phyloP scores from a whole-genome alignment of 257 asterid species.

The Solanum infundibuliforme region DNA sequence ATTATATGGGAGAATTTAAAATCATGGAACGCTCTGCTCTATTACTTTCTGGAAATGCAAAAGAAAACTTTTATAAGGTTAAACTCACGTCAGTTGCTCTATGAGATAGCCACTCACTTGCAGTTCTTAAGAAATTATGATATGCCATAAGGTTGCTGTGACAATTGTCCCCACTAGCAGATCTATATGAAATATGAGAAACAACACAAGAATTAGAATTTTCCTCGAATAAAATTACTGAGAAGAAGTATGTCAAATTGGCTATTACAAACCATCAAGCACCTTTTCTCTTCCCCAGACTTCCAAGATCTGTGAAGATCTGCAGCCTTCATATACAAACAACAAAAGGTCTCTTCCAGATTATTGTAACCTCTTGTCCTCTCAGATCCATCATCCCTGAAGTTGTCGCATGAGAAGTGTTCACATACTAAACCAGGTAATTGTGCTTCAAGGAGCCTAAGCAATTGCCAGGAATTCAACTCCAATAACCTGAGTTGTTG shows the following conservation, averaged over 20 bases:
- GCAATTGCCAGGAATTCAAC: slow-evolving; percentile 80
- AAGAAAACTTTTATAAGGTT: neutral
- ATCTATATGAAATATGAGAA: slow-evolving; percentile 19
- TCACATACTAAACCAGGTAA: slow-evolving; percentile 36
- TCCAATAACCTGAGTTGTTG: slow-evolving; percentile 59
- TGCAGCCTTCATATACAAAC: slow-evolving; percentile 52
- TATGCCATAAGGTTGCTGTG: slow-evolving; percentile 36
- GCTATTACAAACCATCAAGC: neutral
- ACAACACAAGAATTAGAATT: slow-evolving; percentile 5
- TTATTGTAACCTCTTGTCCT: slow-evolving; percentile 15
- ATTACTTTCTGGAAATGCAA: neutral
- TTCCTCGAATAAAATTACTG: neutral
- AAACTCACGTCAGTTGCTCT: slow-evolving; percentile 79
- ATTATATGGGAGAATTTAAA: neutral
- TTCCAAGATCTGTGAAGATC: slow-evolving; percentile 56
- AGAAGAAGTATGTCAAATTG: neutral
- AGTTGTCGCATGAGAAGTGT: slow-evolving; percentile 28
- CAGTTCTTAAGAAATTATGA: slow-evolving; percentile 41
- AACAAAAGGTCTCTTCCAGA: slow-evolving; percentile 47
- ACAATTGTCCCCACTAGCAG: slow-evolving; percentile 28
- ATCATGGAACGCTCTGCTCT: neutral
- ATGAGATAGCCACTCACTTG: slow-evolving; percentile 77
- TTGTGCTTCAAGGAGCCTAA: slow-evolving; percentile 64
- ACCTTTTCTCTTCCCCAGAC: slow-evolving; percentile 36
- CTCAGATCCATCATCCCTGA: slow-evolving; percentile 8